Base-by-base conservation (phyloP, 257 asterid species). In the Knoxia roxburghii region DNA sequence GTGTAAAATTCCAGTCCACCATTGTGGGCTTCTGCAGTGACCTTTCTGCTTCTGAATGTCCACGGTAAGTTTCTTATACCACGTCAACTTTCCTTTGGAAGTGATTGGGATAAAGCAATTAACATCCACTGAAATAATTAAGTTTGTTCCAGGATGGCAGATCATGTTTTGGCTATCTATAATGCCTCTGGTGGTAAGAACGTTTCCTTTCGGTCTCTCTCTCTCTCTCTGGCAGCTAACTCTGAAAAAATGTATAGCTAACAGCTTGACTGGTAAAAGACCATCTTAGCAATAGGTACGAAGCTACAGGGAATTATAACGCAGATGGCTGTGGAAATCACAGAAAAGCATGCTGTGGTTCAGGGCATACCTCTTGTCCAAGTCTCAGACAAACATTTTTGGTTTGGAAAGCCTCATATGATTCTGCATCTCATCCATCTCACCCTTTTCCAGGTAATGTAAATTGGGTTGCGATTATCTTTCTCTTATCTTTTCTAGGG, bases 351-450 rank as follows among this genome's bases (percentile, higher is more conserved):
- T 64, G 95, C 96, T 2, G 99, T 94, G 12, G 88, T 94, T 63
- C 96, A 94, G 71, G 99, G 99, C 71, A 94, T 94, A 64, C 99
- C 99, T 7, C 92, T 94, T 13, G 97, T 94, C 40, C 95, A 88
- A 79, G 94, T 90, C 77, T 85, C 99, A 1, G 99, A 94, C 75
- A 68, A 76, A 62, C 86, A 94, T 78, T 94, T 94, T 77, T 94
- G 99, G 99, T 88, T 94, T 50, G 62, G 86, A 64, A 76, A 80
- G 51, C 99, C 99, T 13, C 76, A 72, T 17, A 67, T 88, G 32
- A 72, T 94, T 61, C 96, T 94, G 57, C 78, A 76, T 55, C 84
- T 90, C 55, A 78, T 90, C 75, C 97, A 94, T 81, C 85, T 90
- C 10, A 83, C 88, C 10, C 96, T 94, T 77, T 90, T 94, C 75